Base-by-base conservation (phyloP, 78 protist genomes). In the Reticulomyxa filosa region DNA sequence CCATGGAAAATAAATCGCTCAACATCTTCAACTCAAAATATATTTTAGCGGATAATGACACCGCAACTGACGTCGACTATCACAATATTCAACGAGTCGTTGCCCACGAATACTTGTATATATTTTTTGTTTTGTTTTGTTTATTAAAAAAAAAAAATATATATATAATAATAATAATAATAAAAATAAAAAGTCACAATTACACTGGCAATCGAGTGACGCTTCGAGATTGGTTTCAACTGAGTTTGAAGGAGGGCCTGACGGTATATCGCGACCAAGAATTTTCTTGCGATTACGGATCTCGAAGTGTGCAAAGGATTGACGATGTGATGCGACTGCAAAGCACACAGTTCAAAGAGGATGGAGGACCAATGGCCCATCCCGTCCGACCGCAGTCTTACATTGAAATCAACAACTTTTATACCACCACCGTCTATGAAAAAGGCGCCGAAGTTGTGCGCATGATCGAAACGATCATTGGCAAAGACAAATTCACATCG, bases 221-320 rank as follows among this genome's bases (percentile, higher is more conserved):
- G 23, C 39, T 46, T 53, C 63, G 73, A 53, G 73, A 67, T 65
- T 67, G 73, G 73, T 67, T 67, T 53, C 69, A 65, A 37, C 73
- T 67, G 17, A 67, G 67, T 27, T 53, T 67, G 29, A 51, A 67
- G 64, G 73, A 67, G 64, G 73, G 73, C 38, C 73, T 67, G 25
- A 67, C 73, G 11, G 73, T 67, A 46, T 67, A 22, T 65, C 63
- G 73, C 38, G 73, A 67, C 27, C 64, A 52, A 38, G 23, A 2
- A 23, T 67, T 67, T 52, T 55, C 65, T 20, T 34, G 46, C 7
- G 73, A 67, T 37, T 26, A 39, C 46, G 4, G 48, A 0, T 50
- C 63, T 32, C 30, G 3, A n/a, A 55, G 67, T 4, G 73, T 67
- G 26, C 25, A 55, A 38, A 32, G 73, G 23, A 67, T 65, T 32